Evolutionary conservation across 1,284 basidiomycete species (phyloP).

Genomic region (Cryptococcus sp.): DNA sequence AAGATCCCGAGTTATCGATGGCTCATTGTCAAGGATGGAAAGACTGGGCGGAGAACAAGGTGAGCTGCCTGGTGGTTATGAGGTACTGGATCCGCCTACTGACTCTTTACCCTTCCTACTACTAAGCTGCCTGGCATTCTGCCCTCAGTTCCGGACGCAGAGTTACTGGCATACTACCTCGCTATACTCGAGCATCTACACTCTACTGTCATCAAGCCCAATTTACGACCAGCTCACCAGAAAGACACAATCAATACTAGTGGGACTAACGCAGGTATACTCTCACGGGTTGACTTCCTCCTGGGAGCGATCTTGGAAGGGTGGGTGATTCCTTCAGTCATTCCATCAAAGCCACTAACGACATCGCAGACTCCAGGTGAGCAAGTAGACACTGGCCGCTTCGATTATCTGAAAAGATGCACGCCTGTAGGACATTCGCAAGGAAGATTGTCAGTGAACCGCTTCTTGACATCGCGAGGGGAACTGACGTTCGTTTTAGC

Average conservation of each 20-base stretch:
- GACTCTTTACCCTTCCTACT: background rate
- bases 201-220: background rate
- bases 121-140: background rate
- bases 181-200: background rate
- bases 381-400: background rate
- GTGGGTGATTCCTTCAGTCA: background rate
- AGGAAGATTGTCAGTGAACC: no score
- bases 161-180: background rate
- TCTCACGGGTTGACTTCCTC: background rate
- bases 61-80: background rate
- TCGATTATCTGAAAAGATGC: no score
- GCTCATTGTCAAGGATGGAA: background rate
- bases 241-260: background rate
- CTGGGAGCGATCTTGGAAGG: background rate
- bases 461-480: no score
- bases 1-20: background rate
- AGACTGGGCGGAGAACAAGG: constrained; percentile 6
- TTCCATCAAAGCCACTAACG: background rate
- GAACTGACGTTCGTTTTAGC: background rate
- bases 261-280: background rate
- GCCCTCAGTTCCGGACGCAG: background rate
- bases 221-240: background rate
- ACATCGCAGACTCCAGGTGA: background rate
- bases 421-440: no score
- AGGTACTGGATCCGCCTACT: background rate